A percentile compares a stretch with the other conserved stretches of the same genome.
Conservation (phyloP, 1,284 basidiomycete species). For the Moesziomyces sp. region DNA sequence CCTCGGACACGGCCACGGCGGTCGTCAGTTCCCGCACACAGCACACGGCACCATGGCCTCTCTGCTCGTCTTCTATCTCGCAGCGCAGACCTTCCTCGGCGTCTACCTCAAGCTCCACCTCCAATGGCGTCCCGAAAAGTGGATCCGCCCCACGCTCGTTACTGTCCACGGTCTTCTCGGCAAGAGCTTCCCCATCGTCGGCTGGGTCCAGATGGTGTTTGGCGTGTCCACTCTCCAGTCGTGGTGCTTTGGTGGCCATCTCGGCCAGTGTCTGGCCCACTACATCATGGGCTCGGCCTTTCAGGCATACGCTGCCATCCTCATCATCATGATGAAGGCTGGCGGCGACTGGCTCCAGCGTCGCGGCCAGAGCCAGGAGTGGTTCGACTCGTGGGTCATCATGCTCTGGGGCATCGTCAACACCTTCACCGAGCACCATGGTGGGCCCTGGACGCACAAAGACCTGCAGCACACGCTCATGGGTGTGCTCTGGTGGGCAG, state of each 20-base stretch:
- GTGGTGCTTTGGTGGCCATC: constrained; percentile 77
- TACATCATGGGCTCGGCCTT: constrained; percentile 71
- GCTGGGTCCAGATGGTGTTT: constrained; percentile 71
- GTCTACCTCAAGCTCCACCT: constrained; percentile 94
- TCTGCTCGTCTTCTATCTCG: constrained; percentile 56
- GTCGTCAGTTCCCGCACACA: constrained; percentile 61
- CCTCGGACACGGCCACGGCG: constrained; percentile 59
- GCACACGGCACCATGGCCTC: constrained; percentile 63
- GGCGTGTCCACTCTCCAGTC: constrained; percentile 61
- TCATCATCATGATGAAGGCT: constrained; percentile 83
- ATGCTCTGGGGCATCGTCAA: constrained; percentile 85
- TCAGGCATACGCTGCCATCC: constrained; percentile 84
- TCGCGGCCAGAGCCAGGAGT: constrained; percentile 76
- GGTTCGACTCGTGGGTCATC: constrained; percentile 89
- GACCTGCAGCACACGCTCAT: constrained; percentile 90
- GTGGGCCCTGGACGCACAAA: constrained; percentile 75
- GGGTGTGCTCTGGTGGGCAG: constrained; percentile 79
- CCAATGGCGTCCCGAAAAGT: constrained; percentile 74
- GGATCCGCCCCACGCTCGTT: constrained; percentile 80
- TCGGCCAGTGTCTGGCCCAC: constrained; percentile 75
- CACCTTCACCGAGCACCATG: constrained; percentile 82
- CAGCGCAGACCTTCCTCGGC: constrained; percentile 77
- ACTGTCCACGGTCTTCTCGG: constrained; percentile 82
- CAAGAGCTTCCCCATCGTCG: constrained; percentile 84
- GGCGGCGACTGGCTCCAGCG: constrained; percentile 83